Conservation (phyloP, 352 stramenopile genomes). For the Pythium myriotylum region DNA sequence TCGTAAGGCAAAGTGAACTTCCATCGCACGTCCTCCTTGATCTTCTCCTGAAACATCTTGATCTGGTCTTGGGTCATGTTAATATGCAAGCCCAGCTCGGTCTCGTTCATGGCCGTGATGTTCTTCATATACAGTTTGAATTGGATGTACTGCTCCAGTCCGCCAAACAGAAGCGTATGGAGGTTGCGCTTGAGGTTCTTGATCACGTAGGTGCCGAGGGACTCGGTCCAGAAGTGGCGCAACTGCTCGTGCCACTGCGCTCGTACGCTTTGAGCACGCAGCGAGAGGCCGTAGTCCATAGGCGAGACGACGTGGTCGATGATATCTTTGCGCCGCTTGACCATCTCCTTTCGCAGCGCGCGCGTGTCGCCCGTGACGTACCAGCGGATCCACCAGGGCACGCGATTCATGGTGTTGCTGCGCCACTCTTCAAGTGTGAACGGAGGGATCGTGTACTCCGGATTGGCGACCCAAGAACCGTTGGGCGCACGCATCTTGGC, state of each 20-base stretch:
- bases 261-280: conserved; percentile 37
- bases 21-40: not conserved
- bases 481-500: conserved; percentile 43
- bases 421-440: conserved; percentile 18
- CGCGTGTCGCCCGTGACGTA: conserved; percentile 27
- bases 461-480: conserved; percentile 39
- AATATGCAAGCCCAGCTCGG: not conserved
- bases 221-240: conserved; percentile 41
- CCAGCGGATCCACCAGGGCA: conserved; percentile 32
- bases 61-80: conserved; percentile 10
- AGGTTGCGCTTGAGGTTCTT: conserved; percentile 19
- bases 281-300: conserved; percentile 39
- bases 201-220: conserved; percentile 39
- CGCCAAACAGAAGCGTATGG: conserved; percentile 2
- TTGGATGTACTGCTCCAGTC: conserved; percentile 1
- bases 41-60: not conserved
- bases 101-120: not conserved
- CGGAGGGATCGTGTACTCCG: conserved; percentile 13
- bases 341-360: conserved; percentile 33
- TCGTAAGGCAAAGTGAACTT: conserved; percentile 4
- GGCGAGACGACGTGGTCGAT: conserved; percentile 61
- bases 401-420: conserved; percentile 22
- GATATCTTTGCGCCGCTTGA: conserved; percentile 32
- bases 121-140: conserved; percentile 27
- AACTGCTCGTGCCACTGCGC: conserved; percentile 38